phyloP scores from a whole-genome alignment of 768 basidiomycete species.

The Pholiota conissans region DNA sequence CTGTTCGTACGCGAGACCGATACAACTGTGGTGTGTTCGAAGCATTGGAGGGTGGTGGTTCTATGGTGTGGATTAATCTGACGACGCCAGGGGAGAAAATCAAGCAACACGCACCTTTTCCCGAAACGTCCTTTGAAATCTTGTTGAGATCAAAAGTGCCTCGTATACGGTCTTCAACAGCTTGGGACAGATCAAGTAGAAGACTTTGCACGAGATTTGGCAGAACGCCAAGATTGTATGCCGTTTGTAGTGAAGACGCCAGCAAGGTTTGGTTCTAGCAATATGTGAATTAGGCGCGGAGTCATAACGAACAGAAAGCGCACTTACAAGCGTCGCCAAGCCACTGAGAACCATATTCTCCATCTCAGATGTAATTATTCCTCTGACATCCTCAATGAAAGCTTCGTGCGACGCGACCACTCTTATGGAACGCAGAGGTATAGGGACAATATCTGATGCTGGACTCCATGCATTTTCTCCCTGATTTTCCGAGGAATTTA shows the following conservation, averaged over 20 bases:
- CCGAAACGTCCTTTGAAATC: conserved; percentile 82
- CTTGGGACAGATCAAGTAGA: conserved; percentile 75
- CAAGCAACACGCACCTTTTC: conserved; percentile 52
- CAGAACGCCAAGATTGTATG: conserved; percentile 86
- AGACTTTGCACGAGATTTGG: conserved; percentile 82
- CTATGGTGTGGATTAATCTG: conserved; percentile 5
- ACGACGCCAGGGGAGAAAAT: conserved; percentile 13
- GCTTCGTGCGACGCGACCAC: conserved; percentile 70
- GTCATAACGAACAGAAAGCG: conserved; percentile 2
- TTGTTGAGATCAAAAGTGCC: conserved; percentile 84
- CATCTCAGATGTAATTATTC: conserved; percentile 82
- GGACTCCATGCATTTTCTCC: conserved; percentile 10
- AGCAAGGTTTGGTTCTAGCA: conserved; percentile 84
- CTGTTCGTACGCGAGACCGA: conserved; percentile 84
- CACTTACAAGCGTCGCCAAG: conserved; percentile 69
- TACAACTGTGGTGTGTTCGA: conserved; percentile 55
- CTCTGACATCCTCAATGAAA: conserved; percentile 70
- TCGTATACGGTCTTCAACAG: conserved; percentile 79
- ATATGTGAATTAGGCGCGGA: not conserved
- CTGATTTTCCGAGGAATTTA: conserved; percentile 40
- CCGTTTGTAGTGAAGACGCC: conserved; percentile 93
- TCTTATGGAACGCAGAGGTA: conserved; percentile 73
- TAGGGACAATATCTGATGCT: conserved; percentile 12
- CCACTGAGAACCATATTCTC: conserved; percentile 86
- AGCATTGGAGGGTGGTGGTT: conserved; percentile 20